Percentiles rank a stretch among this genome's conserved stretches.
Evolutionary conservation across 805 yeast species (phyloP).

Genomic region (Pachysolen tannophilus): DNA sequence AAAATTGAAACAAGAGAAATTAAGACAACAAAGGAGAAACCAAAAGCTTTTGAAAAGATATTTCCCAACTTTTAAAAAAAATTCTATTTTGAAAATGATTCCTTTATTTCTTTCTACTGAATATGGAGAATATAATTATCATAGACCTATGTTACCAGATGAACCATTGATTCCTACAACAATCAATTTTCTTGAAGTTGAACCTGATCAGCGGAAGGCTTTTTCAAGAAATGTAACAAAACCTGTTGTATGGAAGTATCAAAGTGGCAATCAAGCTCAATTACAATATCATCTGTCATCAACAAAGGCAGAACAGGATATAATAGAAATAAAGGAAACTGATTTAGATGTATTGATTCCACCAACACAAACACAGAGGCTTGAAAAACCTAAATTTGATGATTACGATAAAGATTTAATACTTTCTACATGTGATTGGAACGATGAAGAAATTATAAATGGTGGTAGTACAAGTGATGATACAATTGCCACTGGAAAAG

Average conservation of each 20-base stretch:
- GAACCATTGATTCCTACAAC: slow-evolving; percentile 53
- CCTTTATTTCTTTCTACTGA: slow-evolving; percentile 51
- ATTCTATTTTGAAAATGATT: slow-evolving; percentile 56
- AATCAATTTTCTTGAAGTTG: slow-evolving; percentile 48
- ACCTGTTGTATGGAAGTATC: too few relatives aligned
- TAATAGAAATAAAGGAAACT: slow-evolving; percentile 18
- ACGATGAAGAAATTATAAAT: slow-evolving; percentile 53
- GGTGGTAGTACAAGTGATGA: slow-evolving; percentile 25
- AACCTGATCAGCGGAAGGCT: slow-evolving; percentile 46
- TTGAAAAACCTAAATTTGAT: slow-evolving; percentile 21
- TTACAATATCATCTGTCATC: too few relatives aligned
- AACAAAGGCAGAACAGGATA: slow-evolving; percentile 13
- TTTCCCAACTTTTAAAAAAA: slow-evolving; percentile 55
- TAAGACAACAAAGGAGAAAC: slow-evolving; percentile 23
- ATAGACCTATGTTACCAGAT: slow-evolving; percentile 35
- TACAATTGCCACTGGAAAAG: slow-evolving; percentile 1
- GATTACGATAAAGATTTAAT: slow-evolving; percentile 46
- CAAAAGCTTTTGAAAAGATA: slow-evolving; percentile 33
- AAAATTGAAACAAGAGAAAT: slow-evolving; percentile 11
- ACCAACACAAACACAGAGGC: slow-evolving; percentile 10
- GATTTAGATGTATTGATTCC: slow-evolving; percentile 19
- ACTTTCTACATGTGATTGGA: slow-evolving; percentile 73
- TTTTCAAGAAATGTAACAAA: slow-evolving; percentile 24
- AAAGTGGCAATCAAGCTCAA: too few relatives aligned
- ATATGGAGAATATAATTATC: slow-evolving; percentile 46